These are phyloP conservation scores for Beauveria rudraprayagi DNA, from an alignment of 2,329 filamentous ascomycete species.

Conservation along the genomic window DNA sequence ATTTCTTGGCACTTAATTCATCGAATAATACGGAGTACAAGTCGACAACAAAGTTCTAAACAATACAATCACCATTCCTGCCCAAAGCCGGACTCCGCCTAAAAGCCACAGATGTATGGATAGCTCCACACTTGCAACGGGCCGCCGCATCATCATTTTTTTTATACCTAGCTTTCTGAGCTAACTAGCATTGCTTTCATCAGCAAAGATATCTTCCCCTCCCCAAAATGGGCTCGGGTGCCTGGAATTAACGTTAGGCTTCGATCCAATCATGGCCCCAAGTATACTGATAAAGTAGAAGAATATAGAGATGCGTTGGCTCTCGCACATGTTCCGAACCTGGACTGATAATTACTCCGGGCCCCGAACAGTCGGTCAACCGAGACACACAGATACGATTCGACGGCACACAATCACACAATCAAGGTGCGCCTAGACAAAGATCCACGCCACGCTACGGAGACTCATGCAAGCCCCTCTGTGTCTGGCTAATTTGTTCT, in stretches of 20 bases:
- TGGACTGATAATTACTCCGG: neutral
- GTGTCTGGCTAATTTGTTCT: neutral
- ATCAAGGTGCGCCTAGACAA: neutral
- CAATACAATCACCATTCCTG: neutral
- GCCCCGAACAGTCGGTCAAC: neutral
- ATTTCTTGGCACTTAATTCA: neutral
- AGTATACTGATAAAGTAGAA: neutral
- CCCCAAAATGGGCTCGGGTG: neutral
- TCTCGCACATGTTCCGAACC: neutral
- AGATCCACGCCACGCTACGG: too few relatives aligned
- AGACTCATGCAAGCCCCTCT: neutral
- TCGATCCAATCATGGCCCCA: neutral
- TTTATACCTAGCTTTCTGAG: neutral
- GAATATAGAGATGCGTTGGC: neutral
- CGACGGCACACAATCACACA: neutral
- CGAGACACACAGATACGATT: neutral
- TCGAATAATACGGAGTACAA: neutral
- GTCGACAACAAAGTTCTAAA: neutral
- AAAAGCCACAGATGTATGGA: neutral
- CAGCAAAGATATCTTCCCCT: neutral
- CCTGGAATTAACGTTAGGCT: neutral
- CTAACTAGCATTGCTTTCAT: neutral
- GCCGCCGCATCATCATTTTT: slow-evolving; percentile 7
- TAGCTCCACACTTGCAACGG: slow-evolving; percentile 4
- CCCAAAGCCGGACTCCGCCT: neutral